Evolutionary conservation across 352 stramenopile genomes (phyloP).

Genomic region (Phytophthora ramorum): DNA sequence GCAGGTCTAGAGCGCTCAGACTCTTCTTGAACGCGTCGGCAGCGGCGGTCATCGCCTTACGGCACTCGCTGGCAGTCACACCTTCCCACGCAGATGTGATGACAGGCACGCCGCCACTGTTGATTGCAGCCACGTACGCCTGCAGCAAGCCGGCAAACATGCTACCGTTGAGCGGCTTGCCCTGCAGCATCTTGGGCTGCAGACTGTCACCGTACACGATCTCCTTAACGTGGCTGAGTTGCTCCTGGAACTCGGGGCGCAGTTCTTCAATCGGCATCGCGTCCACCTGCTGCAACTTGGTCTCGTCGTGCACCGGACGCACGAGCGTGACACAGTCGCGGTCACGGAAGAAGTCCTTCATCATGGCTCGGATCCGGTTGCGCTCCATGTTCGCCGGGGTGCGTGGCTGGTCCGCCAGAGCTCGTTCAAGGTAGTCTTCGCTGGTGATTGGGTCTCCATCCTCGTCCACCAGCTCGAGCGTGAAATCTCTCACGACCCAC

Average conservation of each 20-base stretch:
- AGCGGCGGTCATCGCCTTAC: conserved; percentile 70
- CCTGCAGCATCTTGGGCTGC: conserved; percentile 85
- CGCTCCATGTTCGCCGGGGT: conserved; percentile 75
- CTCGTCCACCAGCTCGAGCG: conserved; percentile 86
- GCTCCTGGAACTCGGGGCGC: conserved; percentile 78
- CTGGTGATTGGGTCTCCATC: conserved; percentile 81
- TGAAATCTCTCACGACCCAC: conserved; percentile 91
- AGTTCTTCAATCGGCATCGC: conserved; percentile 68
- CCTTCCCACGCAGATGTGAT: conserved; percentile 90
- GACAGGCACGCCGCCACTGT: conserved; percentile 88
- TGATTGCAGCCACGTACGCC: conserved; percentile 86
- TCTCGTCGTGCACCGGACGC: conserved; percentile 82
- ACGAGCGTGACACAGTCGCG: conserved; percentile 86
- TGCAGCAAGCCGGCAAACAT: conserved; percentile 88
- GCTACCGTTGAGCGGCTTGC: conserved; percentile 78
- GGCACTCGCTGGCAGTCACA: conserved; percentile 82
- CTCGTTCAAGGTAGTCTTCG: conserved; percentile 84
- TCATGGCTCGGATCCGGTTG: conserved; percentile 83
- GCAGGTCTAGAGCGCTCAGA: conserved; percentile 65
- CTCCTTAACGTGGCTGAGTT: conserved; percentile 69
- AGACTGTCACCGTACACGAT: conserved; percentile 77
- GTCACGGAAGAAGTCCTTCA: conserved; percentile 88
- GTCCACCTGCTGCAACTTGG: conserved; percentile 80
- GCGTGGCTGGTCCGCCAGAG: conserved; percentile 74
- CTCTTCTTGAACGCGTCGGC: conserved; percentile 72